Percentiles rank a stretch among this genome's conserved stretches.
These are phyloP conservation scores for Botryotinia calthae DNA, from an alignment of 2,329 filamentous ascomycete genomes.

Conservation along the genomic window DNA sequence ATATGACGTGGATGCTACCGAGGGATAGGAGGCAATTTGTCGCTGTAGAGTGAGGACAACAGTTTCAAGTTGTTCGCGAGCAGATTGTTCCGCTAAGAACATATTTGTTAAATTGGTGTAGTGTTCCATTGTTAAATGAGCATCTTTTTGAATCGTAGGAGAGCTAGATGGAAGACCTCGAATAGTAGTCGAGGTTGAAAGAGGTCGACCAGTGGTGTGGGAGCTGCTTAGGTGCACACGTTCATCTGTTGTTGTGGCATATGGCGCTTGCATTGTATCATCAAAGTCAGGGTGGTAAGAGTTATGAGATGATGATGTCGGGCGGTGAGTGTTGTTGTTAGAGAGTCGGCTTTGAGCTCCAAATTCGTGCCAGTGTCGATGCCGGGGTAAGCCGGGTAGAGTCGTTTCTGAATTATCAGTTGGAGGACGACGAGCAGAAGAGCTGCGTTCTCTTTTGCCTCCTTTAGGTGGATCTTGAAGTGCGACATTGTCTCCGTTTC, in stretches of 20 bases:
- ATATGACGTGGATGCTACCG: constrained; percentile 20
- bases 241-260: constrained; percentile 18
- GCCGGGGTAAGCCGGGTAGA: constrained; percentile 27
- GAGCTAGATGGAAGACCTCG: constrained; percentile 34
- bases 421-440: constrained; percentile 26
- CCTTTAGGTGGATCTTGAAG: constrained; percentile 33
- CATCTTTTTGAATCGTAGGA: constrained; percentile 32
- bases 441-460: constrained; percentile 23
- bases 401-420: constrained; percentile 34
- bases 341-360: constrained; percentile 26
- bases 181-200: constrained; percentile 38
- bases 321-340: constrained; percentile 30
- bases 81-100: constrained; percentile 55
- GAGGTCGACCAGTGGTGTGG: constrained; percentile 29
- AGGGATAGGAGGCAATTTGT: constrained; percentile 27
- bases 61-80: constrained; percentile 54
- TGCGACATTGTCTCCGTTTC: constrained; percentile 22
- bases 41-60: constrained; percentile 51
- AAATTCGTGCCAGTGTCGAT: constrained; percentile 24
- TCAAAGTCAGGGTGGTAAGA: constrained; percentile 30
- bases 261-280: constrained; percentile 26
- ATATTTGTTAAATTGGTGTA: constrained; percentile 51
- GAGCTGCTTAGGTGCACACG: constrained; percentile 17
- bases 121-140: constrained; percentile 44
- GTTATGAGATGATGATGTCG: constrained; percentile 32